These are phyloP conservation scores for Flaveria brownii DNA, from an alignment of 129 eudicot species.

Conservation along the genomic window DNA sequence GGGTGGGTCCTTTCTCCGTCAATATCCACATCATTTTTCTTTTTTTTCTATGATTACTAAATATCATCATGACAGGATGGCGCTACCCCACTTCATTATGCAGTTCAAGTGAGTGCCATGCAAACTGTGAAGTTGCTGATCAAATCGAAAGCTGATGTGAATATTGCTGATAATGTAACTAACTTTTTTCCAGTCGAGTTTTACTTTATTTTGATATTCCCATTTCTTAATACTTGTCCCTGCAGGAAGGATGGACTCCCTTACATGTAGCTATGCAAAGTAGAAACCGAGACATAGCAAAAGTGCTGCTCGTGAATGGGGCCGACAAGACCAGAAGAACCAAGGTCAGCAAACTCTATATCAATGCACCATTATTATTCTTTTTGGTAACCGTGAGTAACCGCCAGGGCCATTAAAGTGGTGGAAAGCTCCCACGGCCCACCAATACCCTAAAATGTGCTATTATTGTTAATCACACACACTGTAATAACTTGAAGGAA, in stretches of 20 bases:
- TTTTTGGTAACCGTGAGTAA: not conserved
- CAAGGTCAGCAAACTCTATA: conserved; percentile 41
- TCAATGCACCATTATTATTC: not conserved
- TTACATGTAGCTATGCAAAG: conserved; percentile 86
- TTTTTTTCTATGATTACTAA: conserved; percentile 1
- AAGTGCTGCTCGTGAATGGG: conserved; percentile 70
- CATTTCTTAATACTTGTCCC: not conserved
- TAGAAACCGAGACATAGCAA: conserved; percentile 78
- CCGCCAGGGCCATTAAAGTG: not conserved
- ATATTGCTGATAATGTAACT: conserved; percentile 75
- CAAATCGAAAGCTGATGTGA: conserved; percentile 75
- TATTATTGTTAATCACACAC: not conserved
- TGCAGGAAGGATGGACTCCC: conserved; percentile 97
- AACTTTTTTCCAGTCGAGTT: not conserved
- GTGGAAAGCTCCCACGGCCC: not conserved
- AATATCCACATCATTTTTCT: not conserved
- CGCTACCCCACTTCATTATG: conserved; percentile 94
- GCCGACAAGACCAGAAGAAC: conserved; percentile 77
- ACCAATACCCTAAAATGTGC: not conserved
- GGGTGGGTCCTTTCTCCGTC: conserved; percentile 42
- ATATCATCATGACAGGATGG: conserved; percentile 57
- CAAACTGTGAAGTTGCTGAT: conserved; percentile 87
- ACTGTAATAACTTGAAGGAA: not conserved
- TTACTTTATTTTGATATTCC: conserved; percentile 7
- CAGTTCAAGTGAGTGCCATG: conserved; percentile 92